phyloP scores from a whole-genome alignment of 2,329 filamentous ascomycete genomes.

The Alternaria angustiovoidea region DNA sequence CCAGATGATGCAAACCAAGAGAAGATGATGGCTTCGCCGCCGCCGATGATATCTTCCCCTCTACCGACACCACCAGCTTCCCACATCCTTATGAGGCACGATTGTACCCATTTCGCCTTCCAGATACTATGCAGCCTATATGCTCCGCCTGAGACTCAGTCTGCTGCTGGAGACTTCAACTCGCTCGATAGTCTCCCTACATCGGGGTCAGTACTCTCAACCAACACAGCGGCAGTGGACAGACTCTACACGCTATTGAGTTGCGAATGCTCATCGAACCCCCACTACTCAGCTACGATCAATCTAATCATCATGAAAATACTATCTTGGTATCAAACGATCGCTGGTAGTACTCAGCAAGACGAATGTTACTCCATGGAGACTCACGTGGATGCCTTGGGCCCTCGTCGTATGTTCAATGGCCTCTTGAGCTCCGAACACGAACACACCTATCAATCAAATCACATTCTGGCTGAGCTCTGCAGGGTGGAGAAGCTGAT shows the following conservation, averaged over 20 bases:
- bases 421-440: conserved; percentile 37
- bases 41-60: conserved; percentile 37
- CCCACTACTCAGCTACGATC: conserved; percentile 49
- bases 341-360: conserved; percentile 37
- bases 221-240: conserved; percentile 46
- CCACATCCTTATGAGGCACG: conserved; percentile 36
- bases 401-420: conserved; percentile 34
- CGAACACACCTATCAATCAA: conserved; percentile 43
- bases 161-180: conserved; percentile 36
- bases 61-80: conserved; percentile 40
- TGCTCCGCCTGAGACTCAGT: conserved; percentile 38
- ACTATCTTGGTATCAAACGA: conserved; percentile 49
- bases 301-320: conserved; percentile 47
- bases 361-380: conserved; percentile 25
- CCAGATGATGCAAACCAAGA: conserved; percentile 30
- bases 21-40: conserved; percentile 35
- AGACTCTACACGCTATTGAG: conserved; percentile 43
- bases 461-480: conserved; percentile 45
- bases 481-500: conserved; percentile 50
- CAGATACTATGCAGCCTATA: conserved; percentile 47
- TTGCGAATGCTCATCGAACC: conserved; percentile 47
- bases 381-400: conserved; percentile 42
- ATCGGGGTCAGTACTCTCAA: conserved; percentile 42
- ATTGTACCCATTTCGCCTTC: conserved; percentile 49
- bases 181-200: conserved; percentile 36